Percentiles rank a stretch among this genome's conserved stretches.
Conservation (phyloP, 331 rosid genomes). For the Malus hybrid region DNA sequence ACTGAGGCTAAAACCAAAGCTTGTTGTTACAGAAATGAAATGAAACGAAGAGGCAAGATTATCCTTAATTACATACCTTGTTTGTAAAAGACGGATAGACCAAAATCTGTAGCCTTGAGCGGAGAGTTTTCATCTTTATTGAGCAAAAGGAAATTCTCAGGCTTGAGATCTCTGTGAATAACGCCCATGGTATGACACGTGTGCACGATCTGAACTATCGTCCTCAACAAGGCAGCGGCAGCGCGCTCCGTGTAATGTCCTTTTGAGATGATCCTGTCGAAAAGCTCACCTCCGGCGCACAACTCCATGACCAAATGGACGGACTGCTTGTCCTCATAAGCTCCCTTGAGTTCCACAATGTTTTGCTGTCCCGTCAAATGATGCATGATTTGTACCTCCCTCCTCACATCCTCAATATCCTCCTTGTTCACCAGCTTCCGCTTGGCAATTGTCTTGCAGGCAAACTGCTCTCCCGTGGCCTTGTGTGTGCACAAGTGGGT, state of each 20-base stretch:
- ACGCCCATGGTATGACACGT: slow-evolving; percentile 97
- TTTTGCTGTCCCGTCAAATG: slow-evolving; percentile 78
- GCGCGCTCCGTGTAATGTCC: slow-evolving; percentile 97
- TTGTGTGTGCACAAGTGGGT: slow-evolving; percentile 77
- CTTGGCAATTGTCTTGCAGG: slow-evolving; percentile 93
- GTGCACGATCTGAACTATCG: slow-evolving; percentile 86
- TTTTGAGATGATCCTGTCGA: slow-evolving; percentile 84
- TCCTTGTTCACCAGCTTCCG: slow-evolving; percentile 74
- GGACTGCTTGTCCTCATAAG: slow-evolving; percentile 85
- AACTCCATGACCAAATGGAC: slow-evolving; percentile 93
- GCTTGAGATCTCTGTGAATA: slow-evolving; percentile 94
- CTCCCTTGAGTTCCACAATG: slow-evolving; percentile 85
- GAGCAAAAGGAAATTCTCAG: slow-evolving; percentile 86
- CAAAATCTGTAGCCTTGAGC: slow-evolving; percentile 95
- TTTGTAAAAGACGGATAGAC: slow-evolving; percentile 84
- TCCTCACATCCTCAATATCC: slow-evolving; percentile 83
- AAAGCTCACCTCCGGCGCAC: slow-evolving; percentile 96
- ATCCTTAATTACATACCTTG: slow-evolving; percentile 45
- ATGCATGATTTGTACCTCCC: slow-evolving; percentile 98
- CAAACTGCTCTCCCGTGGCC: slow-evolving; percentile 62
- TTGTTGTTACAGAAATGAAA: neutral
- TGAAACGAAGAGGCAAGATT: neutral
- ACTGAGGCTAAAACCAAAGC: neutral
- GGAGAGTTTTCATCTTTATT: slow-evolving; percentile 77
- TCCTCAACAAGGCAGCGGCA: slow-evolving; percentile 69